Percentiles rank a stretch among this genome's conserved stretches.
Evolutionary conservation across 106 monocot genomes (phyloP).

Genomic region (Amphibolis antarctica): DNA sequence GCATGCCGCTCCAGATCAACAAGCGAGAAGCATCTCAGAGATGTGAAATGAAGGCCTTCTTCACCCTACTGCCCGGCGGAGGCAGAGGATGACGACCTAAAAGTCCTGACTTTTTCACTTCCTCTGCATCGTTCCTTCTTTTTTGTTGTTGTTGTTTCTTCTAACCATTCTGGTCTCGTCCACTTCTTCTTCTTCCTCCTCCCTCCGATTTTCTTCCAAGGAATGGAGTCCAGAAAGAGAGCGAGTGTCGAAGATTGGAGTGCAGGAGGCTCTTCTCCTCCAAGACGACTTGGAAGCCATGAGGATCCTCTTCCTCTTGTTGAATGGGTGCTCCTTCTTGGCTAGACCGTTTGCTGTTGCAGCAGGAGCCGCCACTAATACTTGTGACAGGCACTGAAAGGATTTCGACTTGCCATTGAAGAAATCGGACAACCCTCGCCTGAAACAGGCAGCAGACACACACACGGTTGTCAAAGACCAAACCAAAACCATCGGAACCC

Average conservation of each 20-base stretch:
- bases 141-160: too few relatives aligned
- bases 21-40: slow-evolving; percentile 3
- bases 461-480: background rate
- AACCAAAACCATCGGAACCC: background rate
- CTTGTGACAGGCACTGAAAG: slow-evolving; percentile 45
- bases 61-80: background rate
- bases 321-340: slow-evolving; percentile 66
- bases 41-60: slow-evolving; percentile 3
- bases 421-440: slow-evolving; percentile 65
- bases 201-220: background rate
- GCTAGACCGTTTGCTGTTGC: slow-evolving; percentile 20
- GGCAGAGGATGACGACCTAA: background rate
- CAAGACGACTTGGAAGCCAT: slow-evolving; percentile 21
- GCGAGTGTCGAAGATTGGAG: slow-evolving; percentile 23
- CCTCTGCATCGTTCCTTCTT: background rate
- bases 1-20: too few relatives aligned
- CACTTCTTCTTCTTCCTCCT: background rate
- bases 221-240: background rate
- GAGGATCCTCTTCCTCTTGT: slow-evolving; percentile 46
- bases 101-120: background rate
- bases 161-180: too few relatives aligned
- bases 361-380: too few relatives aligned
- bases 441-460: too few relatives aligned
- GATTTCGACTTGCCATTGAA: slow-evolving; percentile 73
- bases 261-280: slow-evolving; percentile 33